Conservation (phyloP, 164 flowering plant species). For the Buxus sempervirens region DNA sequence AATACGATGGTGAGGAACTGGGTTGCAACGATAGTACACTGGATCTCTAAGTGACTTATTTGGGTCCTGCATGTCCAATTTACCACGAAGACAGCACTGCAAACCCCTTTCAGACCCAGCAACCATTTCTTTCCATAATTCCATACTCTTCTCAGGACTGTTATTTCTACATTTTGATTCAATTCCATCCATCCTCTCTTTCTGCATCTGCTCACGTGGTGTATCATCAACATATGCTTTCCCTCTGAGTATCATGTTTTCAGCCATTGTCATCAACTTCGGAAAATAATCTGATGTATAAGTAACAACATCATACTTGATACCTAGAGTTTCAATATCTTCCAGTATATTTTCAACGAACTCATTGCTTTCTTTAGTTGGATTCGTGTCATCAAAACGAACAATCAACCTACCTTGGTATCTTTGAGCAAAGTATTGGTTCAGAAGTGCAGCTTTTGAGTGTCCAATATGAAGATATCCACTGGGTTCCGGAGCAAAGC, state of each 20-base stretch:
- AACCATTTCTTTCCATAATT: constrained; percentile 91
- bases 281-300: constrained; percentile 77
- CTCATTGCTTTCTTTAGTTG: constrained; percentile 71
- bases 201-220: constrained; percentile 78
- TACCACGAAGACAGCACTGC: constrained; percentile 86
- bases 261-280: constrained; percentile 68
- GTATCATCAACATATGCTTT: constrained; percentile 88
- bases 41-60: constrained; percentile 96
- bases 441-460: constrained; percentile 70
- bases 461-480: constrained; percentile 86
- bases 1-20: constrained; percentile 82
- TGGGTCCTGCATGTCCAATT: constrained; percentile 92
- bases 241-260: constrained; percentile 49
- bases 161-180: constrained; percentile 72
- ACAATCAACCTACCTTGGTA: constrained; percentile 59
- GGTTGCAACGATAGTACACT: constrained; percentile 92
- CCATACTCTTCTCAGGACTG: constrained; percentile 61
- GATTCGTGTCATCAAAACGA: constrained; percentile 83
- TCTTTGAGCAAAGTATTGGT: constrained; percentile 63
- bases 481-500: constrained; percentile 87
- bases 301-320: constrained; percentile 49
- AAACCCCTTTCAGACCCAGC: constrained; percentile 77
- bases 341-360: constrained; percentile 71
- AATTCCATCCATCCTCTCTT: constrained; percentile 87
- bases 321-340: constrained; percentile 67